Conservation (phyloP, 208 protist species). For the Crithidia thermophila region DNA sequence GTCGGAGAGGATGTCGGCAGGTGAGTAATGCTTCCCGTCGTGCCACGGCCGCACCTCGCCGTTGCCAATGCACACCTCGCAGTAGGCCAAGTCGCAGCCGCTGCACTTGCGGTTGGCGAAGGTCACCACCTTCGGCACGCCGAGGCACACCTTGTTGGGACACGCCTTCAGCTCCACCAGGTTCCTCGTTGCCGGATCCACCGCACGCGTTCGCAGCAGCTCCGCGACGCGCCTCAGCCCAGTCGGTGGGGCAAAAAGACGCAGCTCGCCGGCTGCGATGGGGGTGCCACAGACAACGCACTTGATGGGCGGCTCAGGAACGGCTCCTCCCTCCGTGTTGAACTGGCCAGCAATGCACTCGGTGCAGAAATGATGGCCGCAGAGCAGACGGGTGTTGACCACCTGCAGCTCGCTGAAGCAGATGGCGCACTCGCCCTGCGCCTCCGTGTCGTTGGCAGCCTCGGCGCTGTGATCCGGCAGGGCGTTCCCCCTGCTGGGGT, state of each 20-base stretch:
- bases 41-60: not conserved
- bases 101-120: constrained; percentile 12
- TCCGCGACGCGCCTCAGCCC: not conserved
- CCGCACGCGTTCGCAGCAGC: not conserved
- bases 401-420: constrained; percentile 6
- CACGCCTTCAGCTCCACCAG: constrained; percentile 6
- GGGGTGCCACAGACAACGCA: not conserved
- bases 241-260: not conserved
- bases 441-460: not conserved
- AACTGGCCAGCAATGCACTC: constrained; percentile 10
- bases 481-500: not conserved
- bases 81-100: constrained; percentile 9
- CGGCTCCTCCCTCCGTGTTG: constrained; percentile 9
- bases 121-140: not conserved
- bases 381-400: not conserved
- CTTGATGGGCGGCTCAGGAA: not conserved
- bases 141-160: constrained; percentile 17
- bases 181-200: not conserved
- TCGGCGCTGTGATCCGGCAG: no score
- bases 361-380: constrained; percentile 9
- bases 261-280: not conserved
- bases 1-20: not conserved
- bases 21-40: not conserved
- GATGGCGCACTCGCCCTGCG: not conserved
- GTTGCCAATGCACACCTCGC: not conserved